These are phyloP conservation scores for Metarhizium anisopliae DNA, from an alignment of 2,329 filamentous ascomycete genomes.

Conservation along the genomic window DNA sequence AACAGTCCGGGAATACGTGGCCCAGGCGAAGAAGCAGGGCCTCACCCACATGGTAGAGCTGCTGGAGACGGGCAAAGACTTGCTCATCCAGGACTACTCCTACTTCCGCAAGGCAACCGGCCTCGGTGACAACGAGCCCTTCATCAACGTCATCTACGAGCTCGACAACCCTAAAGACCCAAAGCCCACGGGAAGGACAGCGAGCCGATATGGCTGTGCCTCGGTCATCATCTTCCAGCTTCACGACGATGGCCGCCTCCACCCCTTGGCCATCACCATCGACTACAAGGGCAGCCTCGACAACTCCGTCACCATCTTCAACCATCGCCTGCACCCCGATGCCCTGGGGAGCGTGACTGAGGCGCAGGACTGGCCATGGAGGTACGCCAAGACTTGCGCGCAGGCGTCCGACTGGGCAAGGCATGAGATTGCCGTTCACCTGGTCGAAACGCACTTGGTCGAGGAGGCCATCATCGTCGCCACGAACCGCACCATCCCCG, in stretches of 20 bases:
- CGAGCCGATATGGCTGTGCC: constrained; percentile 26
- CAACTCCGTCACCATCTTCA: constrained; percentile 40
- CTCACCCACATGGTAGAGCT: constrained; percentile 24
- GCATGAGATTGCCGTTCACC: constrained; percentile 37
- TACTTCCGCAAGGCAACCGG: constrained; percentile 31
- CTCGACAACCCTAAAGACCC: not conserved
- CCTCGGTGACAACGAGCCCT: constrained; percentile 14
- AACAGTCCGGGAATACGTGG: constrained; percentile 25
- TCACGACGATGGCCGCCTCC: constrained; percentile 32
- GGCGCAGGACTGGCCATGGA: constrained; percentile 37
- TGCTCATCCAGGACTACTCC: constrained; percentile 34
- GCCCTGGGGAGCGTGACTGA: not conserved
- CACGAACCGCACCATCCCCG: constrained; percentile 30
- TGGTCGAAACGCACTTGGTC: constrained; percentile 35
- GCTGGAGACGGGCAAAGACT: constrained; percentile 16
- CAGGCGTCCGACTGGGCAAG: constrained; percentile 39
- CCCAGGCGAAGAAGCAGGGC: constrained; percentile 22
- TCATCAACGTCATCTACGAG: constrained; percentile 18
- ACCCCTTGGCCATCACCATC: constrained; percentile 38
- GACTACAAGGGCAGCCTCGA: constrained; percentile 34
- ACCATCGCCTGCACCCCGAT: constrained; percentile 28
- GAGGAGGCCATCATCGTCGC: constrained; percentile 40
- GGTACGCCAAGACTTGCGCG: constrained; percentile 41
- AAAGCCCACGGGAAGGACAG: not conserved
- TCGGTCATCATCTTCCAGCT: constrained; percentile 35